A percentile compares a stretch with the other conserved stretches of the same genome.
phyloP scores from a whole-genome alignment of 2,329 filamentous ascomycete species.

The Ascomycota sp. region DNA sequence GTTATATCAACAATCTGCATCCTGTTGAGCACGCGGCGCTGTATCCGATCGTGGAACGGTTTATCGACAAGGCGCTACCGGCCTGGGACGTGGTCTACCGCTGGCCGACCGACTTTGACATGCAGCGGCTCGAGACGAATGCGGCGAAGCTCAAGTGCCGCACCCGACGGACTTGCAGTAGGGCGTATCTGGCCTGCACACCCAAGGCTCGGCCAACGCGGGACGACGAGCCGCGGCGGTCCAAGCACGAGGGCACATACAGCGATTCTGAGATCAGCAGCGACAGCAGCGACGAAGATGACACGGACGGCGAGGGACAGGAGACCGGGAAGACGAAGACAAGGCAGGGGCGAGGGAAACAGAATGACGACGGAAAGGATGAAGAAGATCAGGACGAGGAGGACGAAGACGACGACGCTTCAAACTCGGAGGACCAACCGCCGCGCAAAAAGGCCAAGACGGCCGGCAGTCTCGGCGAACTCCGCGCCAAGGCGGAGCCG shows the following conservation, averaged over 20 bases:
- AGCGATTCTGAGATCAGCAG: background rate
- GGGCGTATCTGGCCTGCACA: constrained; percentile 1
- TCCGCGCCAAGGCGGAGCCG: no score
- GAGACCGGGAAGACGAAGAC: no score
- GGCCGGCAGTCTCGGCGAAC: no score
- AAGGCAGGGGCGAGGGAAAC: no score
- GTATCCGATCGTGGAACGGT: background rate
- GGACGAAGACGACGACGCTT: no score
- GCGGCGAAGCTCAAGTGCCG: constrained; percentile 5
- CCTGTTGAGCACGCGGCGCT: background rate
- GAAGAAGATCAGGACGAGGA: no score
- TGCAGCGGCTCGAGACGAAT: constrained; percentile 7
- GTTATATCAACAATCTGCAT: constrained; percentile 4
- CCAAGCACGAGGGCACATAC: constrained; percentile 6
- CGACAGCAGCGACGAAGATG: constrained; percentile 1
- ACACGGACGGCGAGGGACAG: no score
- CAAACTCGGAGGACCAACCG: no score
- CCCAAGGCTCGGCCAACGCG: constrained; percentile 6
- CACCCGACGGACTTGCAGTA: constrained; percentile 4
- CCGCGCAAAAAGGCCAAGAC: no score
- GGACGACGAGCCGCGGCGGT: constrained; percentile 6
- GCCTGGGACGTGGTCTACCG: constrained; percentile 6
- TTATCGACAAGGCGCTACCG: background rate
- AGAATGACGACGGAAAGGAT: no score
- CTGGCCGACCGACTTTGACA: constrained; percentile 9